A percentile compares a stretch with the other conserved stretches of the same genome.
Evolutionary conservation across 2,329 filamentous ascomycete genomes (phyloP).

Genomic region (Botrytis squamosa): DNA sequence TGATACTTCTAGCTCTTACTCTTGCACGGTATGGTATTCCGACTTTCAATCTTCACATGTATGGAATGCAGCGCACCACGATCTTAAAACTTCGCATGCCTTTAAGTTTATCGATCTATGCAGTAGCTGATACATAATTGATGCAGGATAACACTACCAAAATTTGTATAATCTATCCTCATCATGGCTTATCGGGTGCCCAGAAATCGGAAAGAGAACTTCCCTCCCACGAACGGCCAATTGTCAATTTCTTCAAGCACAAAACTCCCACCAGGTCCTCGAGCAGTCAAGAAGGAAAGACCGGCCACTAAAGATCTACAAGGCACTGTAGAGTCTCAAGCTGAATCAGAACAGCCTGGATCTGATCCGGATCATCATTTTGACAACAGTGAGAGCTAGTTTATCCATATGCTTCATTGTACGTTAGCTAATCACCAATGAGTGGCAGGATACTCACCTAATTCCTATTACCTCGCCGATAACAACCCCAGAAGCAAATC

Average conservation of each 20-base stretch:
- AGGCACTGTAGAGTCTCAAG: no score
- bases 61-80: neutral
- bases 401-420: no score
- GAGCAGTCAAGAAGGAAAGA: constrained; percentile 33
- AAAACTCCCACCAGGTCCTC: neutral
- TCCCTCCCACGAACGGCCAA: neutral
- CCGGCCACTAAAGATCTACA: constrained; percentile 47
- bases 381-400: no score
- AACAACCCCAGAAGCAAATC: no score
- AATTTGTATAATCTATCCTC: neutral
- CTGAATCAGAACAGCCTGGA: no score
- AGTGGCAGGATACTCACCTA: no score
- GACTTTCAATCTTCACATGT: neutral
- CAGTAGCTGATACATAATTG: neutral
- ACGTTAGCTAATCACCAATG: no score
- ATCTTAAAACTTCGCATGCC: neutral
- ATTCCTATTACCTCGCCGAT: no score
- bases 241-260: neutral
- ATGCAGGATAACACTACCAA: neutral
- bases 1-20: neutral
- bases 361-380: no score
- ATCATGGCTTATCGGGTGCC: neutral
- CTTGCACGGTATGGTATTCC: neutral
- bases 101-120: neutral
- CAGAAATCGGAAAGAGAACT: neutral